Conservation (phyloP, 305 asterid species). For the Solanum hybrid region DNA sequence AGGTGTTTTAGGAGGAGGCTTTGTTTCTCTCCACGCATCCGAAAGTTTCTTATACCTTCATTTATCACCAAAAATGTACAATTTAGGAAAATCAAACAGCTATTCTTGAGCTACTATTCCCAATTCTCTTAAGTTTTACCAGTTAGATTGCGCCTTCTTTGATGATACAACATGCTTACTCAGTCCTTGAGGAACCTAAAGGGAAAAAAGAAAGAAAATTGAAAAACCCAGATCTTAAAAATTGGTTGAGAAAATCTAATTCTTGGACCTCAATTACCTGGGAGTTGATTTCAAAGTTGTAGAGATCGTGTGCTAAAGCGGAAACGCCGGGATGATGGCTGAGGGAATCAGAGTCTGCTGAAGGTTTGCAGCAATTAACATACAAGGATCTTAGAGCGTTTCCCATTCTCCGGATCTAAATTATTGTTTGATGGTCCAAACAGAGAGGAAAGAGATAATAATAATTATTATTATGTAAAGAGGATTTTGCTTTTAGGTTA, state of each 20-base stretch:
- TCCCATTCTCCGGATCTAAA: slow-evolving; percentile 40
- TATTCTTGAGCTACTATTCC: neutral
- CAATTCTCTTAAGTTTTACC: slow-evolving; percentile 33
- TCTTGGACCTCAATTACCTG: slow-evolving; percentile 36
- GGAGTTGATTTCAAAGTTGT: slow-evolving; percentile 66
- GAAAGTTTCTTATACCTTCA: slow-evolving; percentile 78
- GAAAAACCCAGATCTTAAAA: too few relatives aligned
- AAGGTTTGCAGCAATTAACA: slow-evolving; percentile 36
- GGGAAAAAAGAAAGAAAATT: neutral
- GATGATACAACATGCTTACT: slow-evolving; percentile 65
- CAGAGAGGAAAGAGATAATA: neutral
- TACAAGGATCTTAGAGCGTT: slow-evolving; percentile 57
- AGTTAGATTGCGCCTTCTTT: slow-evolving; percentile 81
- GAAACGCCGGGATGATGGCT: slow-evolving; percentile 62
- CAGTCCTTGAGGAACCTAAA: slow-evolving; percentile 80
- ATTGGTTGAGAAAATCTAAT: neutral
- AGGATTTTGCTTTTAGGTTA: neutral
- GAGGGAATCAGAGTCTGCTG: slow-evolving; percentile 39
- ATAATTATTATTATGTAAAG: neutral
- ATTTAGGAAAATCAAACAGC: neutral
- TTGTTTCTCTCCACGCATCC: slow-evolving; percentile 78
- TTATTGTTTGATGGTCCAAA: neutral
- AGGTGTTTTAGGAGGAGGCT: slow-evolving; percentile 73
- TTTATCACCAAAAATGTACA: slow-evolving; percentile 9
- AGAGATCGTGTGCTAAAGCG: slow-evolving; percentile 75